Conservation (phyloP, 2,329 filamentous ascomycete genomes). For the Cladorrhinum sp. region DNA sequence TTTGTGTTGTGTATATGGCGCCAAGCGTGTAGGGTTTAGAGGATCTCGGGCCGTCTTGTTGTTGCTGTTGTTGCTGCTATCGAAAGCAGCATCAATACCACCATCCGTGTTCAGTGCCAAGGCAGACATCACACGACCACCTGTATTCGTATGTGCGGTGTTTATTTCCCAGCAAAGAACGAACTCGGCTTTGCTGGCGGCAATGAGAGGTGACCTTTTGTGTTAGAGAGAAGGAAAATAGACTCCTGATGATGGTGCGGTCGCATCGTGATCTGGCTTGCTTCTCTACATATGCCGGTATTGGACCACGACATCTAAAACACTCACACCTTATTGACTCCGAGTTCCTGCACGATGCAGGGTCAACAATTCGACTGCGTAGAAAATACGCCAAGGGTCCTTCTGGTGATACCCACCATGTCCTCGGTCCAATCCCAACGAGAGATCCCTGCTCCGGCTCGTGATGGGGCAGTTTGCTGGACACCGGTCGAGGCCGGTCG, state of each 20-base stretch:
- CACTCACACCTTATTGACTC: too few species aligned
- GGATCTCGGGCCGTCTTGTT: neutral
- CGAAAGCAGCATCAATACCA: neutral
- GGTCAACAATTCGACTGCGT: neutral
- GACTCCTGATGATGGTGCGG: neutral
- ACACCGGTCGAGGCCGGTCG: neutral
- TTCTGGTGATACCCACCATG: neutral
- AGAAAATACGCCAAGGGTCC: constrained; percentile 3
- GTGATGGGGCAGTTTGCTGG: neutral
- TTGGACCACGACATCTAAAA: neutral
- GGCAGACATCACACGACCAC: neutral
- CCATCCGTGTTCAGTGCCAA: neutral
- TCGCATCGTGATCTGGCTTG: neutral
- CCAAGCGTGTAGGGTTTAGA: too few species aligned
- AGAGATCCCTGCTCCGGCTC: constrained; percentile 1
- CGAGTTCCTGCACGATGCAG: neutral
- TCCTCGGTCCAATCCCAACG: constrained; percentile 3
- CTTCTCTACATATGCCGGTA: neutral
- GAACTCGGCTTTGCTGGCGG: neutral
- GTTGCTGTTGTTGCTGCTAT: neutral
- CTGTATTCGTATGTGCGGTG: neutral
- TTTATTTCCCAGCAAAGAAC: neutral
- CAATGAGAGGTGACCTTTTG: too few species aligned
- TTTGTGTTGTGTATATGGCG: neutral
- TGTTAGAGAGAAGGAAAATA: too few species aligned